These are phyloP conservation scores for Austroboletus eburneus DNA, from an alignment of 768 basidiomycete species.

Conservation along the genomic window DNA sequence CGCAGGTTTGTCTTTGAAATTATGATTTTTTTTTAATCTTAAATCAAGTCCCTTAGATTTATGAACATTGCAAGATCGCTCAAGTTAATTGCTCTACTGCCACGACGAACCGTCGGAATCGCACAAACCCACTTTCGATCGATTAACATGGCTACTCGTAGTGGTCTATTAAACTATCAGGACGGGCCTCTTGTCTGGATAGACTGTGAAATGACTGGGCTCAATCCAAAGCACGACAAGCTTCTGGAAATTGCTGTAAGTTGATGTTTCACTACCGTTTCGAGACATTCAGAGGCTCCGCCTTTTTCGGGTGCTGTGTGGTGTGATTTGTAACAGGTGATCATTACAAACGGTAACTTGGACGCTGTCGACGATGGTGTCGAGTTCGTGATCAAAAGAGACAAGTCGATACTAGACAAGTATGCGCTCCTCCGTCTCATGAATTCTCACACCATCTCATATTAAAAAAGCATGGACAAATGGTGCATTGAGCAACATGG, in stretches of 20 bases:
- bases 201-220: slow-evolving; percentile 86
- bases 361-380: slow-evolving; percentile 79
- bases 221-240: slow-evolving; percentile 61
- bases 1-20: no score
- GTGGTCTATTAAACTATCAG: slow-evolving; percentile 3
- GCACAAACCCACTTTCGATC: neutral
- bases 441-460: neutral
- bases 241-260: slow-evolving; percentile 73
- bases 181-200: slow-evolving; percentile 49
- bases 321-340: slow-evolving; percentile 51
- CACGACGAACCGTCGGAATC: neutral
- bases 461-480: slow-evolving; percentile 62
- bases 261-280: neutral
- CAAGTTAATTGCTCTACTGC: neutral
- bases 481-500: slow-evolving; percentile 89
- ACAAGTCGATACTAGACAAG: slow-evolving; percentile 67
- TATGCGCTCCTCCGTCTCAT: slow-evolving; percentile 31
- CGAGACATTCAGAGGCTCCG: no score
- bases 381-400: slow-evolving; percentile 67
- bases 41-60: no score
- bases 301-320: no score
- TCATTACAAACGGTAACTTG: slow-evolving; percentile 85
- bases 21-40: no score
- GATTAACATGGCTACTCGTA: slow-evolving; percentile 2
- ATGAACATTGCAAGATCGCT: slow-evolving; percentile 3